Evolutionary conservation across 257 asterid species (phyloP), one percentile per base, ranked within the genome.

Genomic region (Solanum chaucha): DNA sequence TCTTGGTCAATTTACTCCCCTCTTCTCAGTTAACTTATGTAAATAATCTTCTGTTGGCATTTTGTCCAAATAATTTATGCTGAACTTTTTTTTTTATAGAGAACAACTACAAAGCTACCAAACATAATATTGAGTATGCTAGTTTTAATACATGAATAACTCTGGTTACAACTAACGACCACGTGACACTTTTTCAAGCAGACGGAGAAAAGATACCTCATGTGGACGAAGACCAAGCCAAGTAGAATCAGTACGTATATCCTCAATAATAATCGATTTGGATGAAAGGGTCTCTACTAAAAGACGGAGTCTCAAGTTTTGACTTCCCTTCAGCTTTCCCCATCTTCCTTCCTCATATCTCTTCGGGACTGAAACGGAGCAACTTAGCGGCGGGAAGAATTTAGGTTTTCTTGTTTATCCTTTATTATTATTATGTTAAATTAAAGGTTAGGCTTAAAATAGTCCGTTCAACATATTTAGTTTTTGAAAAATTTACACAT

Each of bases 171-270:
- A n/a, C n/a, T n/a, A n/a, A n/a, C n/a, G n/a, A n/a, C n/a, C n/a
- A n/a, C n/a, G n/a, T n/a, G n/a, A n/a, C 30, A 97, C 85, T 73
- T 89, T 89, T 64, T 95, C 97, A 28, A 97, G 92, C 86, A 97
- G 97, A 81, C 89, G 97, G 89, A 97, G 96, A 78, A 95, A 89
- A 36, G 98, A 94, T 24, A 93, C 88, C 92, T 97, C 98, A 88
- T 96, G 89, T 3, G 89, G 93, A 84, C 93, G 94, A 87, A 97
- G 96, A 67, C 99, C 99, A 11, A 94, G 96, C 90, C 88, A 89
- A n/a, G 94, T 92, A 82, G 92, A 90, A 26, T 92, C 97, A 10
- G 95, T 84, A 9, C 97, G 98, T 65, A 97, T 96, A 89, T 95
- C 98, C 65, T 97, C 96, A 19, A 97, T 92, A 86, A 91, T 88